A percentile compares a stretch with the other conserved stretches of the same genome.
Conservation (phyloP, 2,329 filamentous ascomycete species). For the Chalaropsis thielavioides region DNA sequence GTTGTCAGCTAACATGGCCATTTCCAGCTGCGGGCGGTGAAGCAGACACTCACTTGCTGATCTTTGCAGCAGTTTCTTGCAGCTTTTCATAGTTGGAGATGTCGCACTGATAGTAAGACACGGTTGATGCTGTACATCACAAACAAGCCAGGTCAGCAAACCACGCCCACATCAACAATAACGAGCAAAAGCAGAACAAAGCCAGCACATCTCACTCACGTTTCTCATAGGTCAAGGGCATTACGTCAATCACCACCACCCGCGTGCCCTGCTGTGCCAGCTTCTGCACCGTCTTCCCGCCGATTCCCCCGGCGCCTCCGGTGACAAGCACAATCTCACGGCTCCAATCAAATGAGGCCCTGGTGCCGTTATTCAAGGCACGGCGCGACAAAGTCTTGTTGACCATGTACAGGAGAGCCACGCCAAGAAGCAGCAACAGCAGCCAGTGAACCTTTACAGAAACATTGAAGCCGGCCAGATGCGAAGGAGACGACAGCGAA, state of each 20-base stretch:
- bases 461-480: not conserved
- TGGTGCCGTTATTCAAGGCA: constrained; percentile 27
- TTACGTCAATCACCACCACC: constrained; percentile 43
- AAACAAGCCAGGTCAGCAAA: constrained; percentile 9
- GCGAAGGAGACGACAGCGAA: not conserved
- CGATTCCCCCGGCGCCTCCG: constrained; percentile 46
- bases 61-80: constrained; percentile 27
- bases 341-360: constrained; percentile 35
- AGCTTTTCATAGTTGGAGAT: constrained; percentile 36
- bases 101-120: constrained; percentile 42
- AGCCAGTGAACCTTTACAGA: not conserved
- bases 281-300: constrained; percentile 36
- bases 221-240: constrained; percentile 32
- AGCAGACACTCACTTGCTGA: constrained; percentile 22
- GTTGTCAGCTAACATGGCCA: not conserved
- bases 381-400: not conserved
- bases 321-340: constrained; percentile 45
- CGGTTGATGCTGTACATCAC: constrained; percentile 21
- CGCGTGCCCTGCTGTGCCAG: constrained; percentile 39
- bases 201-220: constrained; percentile 20
- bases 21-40: not conserved
- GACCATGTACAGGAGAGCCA: not conserved
- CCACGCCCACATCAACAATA: not conserved
- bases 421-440: not conserved
- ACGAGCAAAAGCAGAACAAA: not conserved